These are phyloP conservation scores for Colletotrichum scovillei DNA, from an alignment of 2,329 filamentous ascomycete species.

Conservation along the genomic window DNA sequence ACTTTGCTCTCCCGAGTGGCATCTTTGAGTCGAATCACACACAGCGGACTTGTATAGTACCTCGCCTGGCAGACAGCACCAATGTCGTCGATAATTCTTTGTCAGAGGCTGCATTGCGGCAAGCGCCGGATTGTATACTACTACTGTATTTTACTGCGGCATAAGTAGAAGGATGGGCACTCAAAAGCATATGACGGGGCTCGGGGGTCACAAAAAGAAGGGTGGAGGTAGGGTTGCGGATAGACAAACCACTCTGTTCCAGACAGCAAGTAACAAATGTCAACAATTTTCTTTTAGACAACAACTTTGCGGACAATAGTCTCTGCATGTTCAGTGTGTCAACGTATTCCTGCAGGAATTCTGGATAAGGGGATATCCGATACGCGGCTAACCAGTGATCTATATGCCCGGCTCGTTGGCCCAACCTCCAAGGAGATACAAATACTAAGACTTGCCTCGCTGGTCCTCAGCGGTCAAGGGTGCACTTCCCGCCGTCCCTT, in stretches of 20 bases:
- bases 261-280: slow-evolving; percentile 10
- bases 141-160: slow-evolving; percentile 11
- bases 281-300: neutral
- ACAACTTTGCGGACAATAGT: neutral
- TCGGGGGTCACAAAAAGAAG: neutral
- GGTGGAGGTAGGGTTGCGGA: neutral
- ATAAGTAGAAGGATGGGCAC: slow-evolving; percentile 21
- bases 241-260: slow-evolving; percentile 21
- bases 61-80: neutral
- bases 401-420: too few species aligned
- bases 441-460: too few species aligned
- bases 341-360: neutral
- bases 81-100: neutral
- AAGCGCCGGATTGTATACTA: slow-evolving; percentile 22
- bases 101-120: neutral
- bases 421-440: too few species aligned
- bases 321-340: fast-evolving
- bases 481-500: too few species aligned
- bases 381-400: too few species aligned
- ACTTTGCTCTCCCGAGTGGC: slow-evolving; percentile 56
- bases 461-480: too few species aligned
- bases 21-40: slow-evolving; percentile 42
- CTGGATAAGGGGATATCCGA: too few species aligned
- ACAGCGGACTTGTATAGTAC: slow-evolving; percentile 12
- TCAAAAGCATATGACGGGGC: slow-evolving; percentile 18